These are phyloP conservation scores for Gossypium schwendimanii DNA, from an alignment of 441 rosid genomes.

Conservation along the genomic window DNA sequence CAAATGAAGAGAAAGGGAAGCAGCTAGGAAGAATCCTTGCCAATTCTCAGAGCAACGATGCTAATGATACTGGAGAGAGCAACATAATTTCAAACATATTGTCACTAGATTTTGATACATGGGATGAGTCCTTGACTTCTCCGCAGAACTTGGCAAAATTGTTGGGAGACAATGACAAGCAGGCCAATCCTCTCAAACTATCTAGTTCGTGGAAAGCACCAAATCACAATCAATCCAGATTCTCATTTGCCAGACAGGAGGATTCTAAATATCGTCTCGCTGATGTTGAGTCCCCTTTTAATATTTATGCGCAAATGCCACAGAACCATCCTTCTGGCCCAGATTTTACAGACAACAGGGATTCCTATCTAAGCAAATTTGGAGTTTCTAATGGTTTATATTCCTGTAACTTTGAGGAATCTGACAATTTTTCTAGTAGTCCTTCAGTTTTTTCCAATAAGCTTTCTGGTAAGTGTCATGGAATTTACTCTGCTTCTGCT, in stretches of 20 bases:
- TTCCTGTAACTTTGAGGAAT: constrained; percentile 40
- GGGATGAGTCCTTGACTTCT: constrained; percentile 68
- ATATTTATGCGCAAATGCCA: constrained; percentile 35
- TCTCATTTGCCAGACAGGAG: constrained; percentile 88
- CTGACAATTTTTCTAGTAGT: constrained; percentile 32
- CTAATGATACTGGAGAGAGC: constrained; percentile 53
- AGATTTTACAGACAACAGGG: constrained; percentile 42
- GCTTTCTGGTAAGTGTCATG: constrained; percentile 45
- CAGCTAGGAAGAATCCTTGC: constrained; percentile 25
- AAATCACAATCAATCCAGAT: constrained; percentile 72
- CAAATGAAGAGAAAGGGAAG: constrained; percentile 41
- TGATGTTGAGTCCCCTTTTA: constrained; percentile 31
- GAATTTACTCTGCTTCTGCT: not conserved
- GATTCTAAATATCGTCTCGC: constrained; percentile 40
- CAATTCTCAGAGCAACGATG: constrained; percentile 22
- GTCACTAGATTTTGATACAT: constrained; percentile 74
- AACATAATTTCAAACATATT: constrained; percentile 68
- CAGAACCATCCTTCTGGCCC: constrained; percentile 30
- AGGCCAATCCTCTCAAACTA: constrained; percentile 39
- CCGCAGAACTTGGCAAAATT: constrained; percentile 60
- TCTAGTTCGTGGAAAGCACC: constrained; percentile 53
- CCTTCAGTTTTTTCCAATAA: constrained; percentile 45
- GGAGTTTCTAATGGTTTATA: constrained; percentile 47
- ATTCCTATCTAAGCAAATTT: constrained; percentile 31
- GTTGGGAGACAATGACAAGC: constrained; percentile 46